phyloP scores from a whole-genome alignment of 805 yeast species.

The Alloascoidea hylecoeti region DNA sequence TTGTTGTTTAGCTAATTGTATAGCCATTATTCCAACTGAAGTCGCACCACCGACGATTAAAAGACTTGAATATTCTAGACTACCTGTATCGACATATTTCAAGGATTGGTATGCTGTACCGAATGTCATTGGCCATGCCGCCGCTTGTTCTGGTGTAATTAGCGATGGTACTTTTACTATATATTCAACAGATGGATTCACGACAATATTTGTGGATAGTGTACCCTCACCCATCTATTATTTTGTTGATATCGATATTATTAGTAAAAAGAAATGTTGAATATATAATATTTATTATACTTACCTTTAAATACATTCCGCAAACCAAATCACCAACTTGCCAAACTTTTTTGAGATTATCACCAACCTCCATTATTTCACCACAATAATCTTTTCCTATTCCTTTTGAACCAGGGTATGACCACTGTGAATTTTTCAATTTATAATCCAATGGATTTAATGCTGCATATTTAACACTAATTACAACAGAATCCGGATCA shows the following conservation, averaged over 20 bases:
- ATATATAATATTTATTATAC: too few species aligned
- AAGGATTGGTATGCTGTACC: conserved; percentile 43
- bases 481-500: conserved; percentile 30
- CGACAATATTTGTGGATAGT: conserved; percentile 37
- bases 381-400: conserved; percentile 66
- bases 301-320: conserved; percentile 48
- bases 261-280: conserved; percentile 10
- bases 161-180: conserved; percentile 31
- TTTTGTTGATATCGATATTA: too few species aligned
- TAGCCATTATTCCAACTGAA: conserved; percentile 41
- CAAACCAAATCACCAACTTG: conserved; percentile 50
- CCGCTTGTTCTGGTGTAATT: conserved; percentile 39
- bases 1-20: conserved; percentile 40
- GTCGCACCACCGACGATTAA: conserved; percentile 67
- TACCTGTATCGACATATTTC: conserved; percentile 17
- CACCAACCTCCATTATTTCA: conserved; percentile 39
- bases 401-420: conserved; percentile 39
- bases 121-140: conserved; percentile 49
- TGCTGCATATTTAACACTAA: conserved; percentile 44
- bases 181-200: conserved; percentile 38
- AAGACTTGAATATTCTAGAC: conserved; percentile 30
- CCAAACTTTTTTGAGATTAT: conserved; percentile 20
- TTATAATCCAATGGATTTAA: conserved; percentile 55
- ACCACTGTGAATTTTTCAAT: conserved; percentile 33
- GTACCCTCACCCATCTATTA: conserved; percentile 35